Conservation (phyloP, 169 alveolate genomes). For the Plasmodium reichenowi region DNA sequence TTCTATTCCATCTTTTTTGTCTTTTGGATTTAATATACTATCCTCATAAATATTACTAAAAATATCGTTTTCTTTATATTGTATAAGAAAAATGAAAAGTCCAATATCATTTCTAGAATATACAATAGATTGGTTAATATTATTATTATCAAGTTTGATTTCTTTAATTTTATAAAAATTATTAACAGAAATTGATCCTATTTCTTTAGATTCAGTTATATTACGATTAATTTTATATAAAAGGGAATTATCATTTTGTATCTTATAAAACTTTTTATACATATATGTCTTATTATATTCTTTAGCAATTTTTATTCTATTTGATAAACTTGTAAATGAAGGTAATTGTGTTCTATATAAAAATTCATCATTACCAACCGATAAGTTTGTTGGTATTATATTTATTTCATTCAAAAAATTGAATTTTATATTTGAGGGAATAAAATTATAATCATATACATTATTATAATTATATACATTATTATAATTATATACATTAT, state of each 20-base stretch:
- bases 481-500: not conserved
- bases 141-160: slow-evolving; percentile 77
- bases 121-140: slow-evolving; percentile 65
- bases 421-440: slow-evolving; percentile 25
- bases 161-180: slow-evolving; percentile 81
- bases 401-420: slow-evolving; percentile 16
- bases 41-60: not conserved
- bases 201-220: slow-evolving; percentile 10
- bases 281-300: slow-evolving; percentile 29
- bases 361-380: slow-evolving; percentile 9
- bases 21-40: not conserved
- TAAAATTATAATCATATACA: not conserved
- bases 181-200: slow-evolving; percentile 14
- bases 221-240: slow-evolving; percentile 18
- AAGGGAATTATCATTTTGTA: slow-evolving; percentile 5
- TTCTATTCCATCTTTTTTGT: not conserved
- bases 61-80: not conserved
- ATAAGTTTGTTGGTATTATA: slow-evolving; percentile 26
- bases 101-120: slow-evolving; percentile 84
- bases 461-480: not conserved
- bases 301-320: slow-evolving; percentile 31
- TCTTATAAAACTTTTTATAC: slow-evolving; percentile 13
- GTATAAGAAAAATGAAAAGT: slow-evolving; percentile 54
- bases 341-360: slow-evolving; percentile 9
- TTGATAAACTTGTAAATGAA: not conserved